phyloP scores from a whole-genome alignment of 208 protist genomes.

The Vickermania ingenoplastis region DNA sequence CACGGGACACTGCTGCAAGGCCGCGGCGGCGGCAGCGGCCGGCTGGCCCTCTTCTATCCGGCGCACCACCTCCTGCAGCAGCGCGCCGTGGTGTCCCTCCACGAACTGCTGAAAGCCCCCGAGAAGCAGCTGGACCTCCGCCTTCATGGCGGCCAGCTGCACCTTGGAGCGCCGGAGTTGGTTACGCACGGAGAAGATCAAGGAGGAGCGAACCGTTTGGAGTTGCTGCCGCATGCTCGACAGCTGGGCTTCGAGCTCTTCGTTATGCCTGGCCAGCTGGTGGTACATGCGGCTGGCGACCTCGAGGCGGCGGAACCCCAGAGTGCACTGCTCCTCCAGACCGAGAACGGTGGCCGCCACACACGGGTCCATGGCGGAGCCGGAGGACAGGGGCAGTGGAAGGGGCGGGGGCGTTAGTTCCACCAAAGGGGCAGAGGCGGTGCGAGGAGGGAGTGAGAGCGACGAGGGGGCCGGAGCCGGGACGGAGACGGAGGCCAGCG shows the following conservation, averaged over 20 bases:
- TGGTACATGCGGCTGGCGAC: conserved; percentile 17
- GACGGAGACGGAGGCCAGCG: too few relatives aligned
- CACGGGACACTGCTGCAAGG: background rate
- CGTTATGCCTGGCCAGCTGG: conserved; percentile 24
- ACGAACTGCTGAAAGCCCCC: conserved; percentile 23
- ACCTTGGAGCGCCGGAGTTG: conserved; percentile 23
- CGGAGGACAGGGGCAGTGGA: too few relatives aligned
- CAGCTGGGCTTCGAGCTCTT: conserved; percentile 20
- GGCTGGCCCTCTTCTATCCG: background rate
- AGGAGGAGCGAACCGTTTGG: conserved; percentile 5
- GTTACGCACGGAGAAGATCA: conserved; percentile 21
- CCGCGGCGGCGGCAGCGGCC: background rate
- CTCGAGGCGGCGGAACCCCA: conserved; percentile 10
- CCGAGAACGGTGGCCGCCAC: background rate
- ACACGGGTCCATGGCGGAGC: background rate
- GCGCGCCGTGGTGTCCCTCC: conserved; percentile 10
- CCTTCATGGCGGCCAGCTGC: conserved; percentile 23
- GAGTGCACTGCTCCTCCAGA: background rate
- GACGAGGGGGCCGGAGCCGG: too few relatives aligned
- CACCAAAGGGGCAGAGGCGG: too few relatives aligned
- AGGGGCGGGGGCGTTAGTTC: too few relatives aligned
- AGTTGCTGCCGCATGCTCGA: conserved; percentile 9
- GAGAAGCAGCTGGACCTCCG: conserved; percentile 31
- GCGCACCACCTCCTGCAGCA: conserved; percentile 11
- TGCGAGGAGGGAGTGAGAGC: too few relatives aligned